phyloP scores from a whole-genome alignment of 2,329 filamentous ascomycete species.

The Calonectria pauciramosa region DNA sequence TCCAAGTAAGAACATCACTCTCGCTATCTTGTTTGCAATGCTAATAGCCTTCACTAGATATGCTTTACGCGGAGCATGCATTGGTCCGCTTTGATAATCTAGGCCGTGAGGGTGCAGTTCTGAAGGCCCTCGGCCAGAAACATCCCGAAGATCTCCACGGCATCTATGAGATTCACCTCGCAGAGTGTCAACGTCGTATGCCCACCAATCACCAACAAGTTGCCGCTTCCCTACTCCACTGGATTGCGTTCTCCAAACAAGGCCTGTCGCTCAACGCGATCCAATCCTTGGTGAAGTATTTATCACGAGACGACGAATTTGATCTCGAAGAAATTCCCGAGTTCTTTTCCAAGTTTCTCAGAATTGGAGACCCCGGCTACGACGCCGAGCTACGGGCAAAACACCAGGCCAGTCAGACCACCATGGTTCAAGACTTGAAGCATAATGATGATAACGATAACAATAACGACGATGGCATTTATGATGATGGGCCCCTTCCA shows the following conservation, averaged over 20 bases:
- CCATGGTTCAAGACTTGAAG: constrained; percentile 36
- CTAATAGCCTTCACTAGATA: constrained; percentile 35
- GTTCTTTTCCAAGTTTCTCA: constrained; percentile 42
- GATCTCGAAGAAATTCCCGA: constrained; percentile 46
- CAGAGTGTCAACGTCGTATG: constrained; percentile 45
- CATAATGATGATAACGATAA: constrained; percentile 22
- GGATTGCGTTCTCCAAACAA: constrained; percentile 44
- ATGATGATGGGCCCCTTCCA: constrained; percentile 43
- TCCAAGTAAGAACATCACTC: constrained; percentile 45
- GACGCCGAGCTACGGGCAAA: constrained; percentile 37
- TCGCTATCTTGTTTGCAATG: no score
- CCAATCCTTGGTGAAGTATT: constrained; percentile 34
- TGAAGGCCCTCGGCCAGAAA: constrained; percentile 44
- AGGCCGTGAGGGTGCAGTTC: constrained; percentile 49
- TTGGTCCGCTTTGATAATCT: constrained; percentile 47
- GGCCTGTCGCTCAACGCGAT: constrained; percentile 41
- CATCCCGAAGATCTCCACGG: constrained; percentile 42
- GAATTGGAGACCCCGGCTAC: constrained; percentile 41
- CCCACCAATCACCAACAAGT: constrained; percentile 30
- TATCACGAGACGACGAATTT: constrained; percentile 35
- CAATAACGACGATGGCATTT: constrained; percentile 30
- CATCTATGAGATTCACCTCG: constrained; percentile 44
- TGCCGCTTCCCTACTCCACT: constrained; percentile 42
- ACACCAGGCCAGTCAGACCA: constrained; percentile 13
- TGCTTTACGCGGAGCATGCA: constrained; percentile 55